Evolutionary conservation across 208 protist genomes (phyloP).

Genomic region (Acanthamoeba sp.): DNA sequence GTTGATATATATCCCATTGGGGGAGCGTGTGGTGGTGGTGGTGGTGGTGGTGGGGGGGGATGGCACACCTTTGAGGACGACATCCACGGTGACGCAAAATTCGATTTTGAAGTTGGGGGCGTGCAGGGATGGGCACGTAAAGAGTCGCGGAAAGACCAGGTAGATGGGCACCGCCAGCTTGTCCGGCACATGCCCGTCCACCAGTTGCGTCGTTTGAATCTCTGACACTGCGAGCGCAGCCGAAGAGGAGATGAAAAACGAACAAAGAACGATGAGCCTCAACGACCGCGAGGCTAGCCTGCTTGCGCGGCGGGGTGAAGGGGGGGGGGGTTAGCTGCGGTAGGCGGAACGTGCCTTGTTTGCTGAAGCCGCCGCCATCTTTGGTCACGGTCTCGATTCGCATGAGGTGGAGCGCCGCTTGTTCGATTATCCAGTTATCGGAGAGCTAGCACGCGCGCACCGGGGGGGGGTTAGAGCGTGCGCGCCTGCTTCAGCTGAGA

Average conservation of each 20-base stretch:
- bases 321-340: too few species aligned
- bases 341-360: background rate
- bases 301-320: too few species aligned
- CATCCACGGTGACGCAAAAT: background rate
- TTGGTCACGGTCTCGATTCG: background rate
- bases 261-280: too few species aligned
- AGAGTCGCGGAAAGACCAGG: constrained; percentile 37
- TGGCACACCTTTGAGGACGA: background rate
- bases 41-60: too few species aligned
- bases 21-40: too few species aligned
- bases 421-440: background rate
- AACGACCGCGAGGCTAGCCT: too few species aligned
- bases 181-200: background rate
- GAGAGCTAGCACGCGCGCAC: background rate
- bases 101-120: constrained; percentile 20
- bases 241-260: background rate
- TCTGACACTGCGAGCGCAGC: background rate
- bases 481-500: too few species aligned
- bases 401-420: background rate
- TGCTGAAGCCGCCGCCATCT: constrained; percentile 21
- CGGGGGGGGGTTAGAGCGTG: too few species aligned
- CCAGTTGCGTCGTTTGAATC: background rate
- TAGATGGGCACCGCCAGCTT: background rate
- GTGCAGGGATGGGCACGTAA: constrained; percentile 1
- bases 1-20: too few species aligned